phyloP scores from a whole-genome alignment of 441 rosid genomes.

The Populus trichocarpa region DNA sequence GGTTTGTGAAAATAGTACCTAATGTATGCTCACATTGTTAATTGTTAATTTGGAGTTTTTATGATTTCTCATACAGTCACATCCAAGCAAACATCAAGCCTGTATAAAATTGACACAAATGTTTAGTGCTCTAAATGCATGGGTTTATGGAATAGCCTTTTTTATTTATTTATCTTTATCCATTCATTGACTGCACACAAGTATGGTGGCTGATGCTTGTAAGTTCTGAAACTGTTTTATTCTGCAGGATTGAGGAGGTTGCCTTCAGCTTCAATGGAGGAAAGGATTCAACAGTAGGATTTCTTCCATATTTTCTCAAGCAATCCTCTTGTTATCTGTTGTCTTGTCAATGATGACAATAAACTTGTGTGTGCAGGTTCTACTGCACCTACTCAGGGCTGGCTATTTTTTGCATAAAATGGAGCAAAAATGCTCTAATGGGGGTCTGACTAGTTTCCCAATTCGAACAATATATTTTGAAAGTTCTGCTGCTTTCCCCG shows the following conservation, averaged over 20 bases:
- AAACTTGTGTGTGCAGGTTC: conserved; percentile 58
- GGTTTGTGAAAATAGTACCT: not conserved
- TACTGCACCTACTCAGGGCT: conserved; percentile 96
- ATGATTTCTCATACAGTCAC: not conserved
- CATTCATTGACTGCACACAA: conserved; percentile 6
- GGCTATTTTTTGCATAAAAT: conserved; percentile 73
- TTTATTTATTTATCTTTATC: not conserved
- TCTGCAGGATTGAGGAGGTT: conserved; percentile 83
- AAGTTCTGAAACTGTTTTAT: conserved; percentile 20
- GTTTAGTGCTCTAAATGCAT: not conserved
- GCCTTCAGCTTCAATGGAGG: conserved; percentile 99
- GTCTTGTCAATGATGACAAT: conserved; percentile 15
- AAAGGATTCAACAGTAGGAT: conserved; percentile 94
- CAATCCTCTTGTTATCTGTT: conserved; percentile 15
- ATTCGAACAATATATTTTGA: conserved; percentile 93
- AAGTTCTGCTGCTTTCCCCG: conserved; percentile 81
- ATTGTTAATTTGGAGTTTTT: not conserved
- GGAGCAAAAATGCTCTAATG: conserved; percentile 57
- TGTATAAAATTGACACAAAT: not conserved
- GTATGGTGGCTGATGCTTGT: conserved; percentile 16
- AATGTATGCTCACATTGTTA: not conserved
- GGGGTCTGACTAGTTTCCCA: conserved; percentile 60
- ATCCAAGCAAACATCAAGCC: not conserved
- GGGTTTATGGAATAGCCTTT: not conserved
- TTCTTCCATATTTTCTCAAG: conserved; percentile 10